Conservation (phyloP, 1,284 basidiomycete genomes). For the Trichosporon coremiiforme region DNA sequence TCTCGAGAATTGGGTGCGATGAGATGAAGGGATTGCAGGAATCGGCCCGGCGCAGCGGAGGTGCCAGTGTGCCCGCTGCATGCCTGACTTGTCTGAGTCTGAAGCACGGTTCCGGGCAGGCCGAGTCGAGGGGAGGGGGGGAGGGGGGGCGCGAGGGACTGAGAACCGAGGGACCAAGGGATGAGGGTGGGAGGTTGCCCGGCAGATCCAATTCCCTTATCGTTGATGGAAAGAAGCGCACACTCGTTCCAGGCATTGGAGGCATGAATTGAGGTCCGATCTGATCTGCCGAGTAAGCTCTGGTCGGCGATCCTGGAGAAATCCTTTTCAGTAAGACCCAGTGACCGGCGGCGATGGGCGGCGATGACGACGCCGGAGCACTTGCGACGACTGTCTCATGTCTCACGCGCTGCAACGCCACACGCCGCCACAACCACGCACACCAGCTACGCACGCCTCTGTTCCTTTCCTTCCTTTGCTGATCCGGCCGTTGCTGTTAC, state of each 20-base stretch:
- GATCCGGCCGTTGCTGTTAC: neutral
- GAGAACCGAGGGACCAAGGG: too few relatives aligned
- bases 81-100: neutral
- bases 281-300: conserved; percentile 10
- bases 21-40: neutral
- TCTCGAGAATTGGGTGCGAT: too few relatives aligned
- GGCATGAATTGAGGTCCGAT: neutral
- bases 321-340: neutral
- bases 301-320: neutral
- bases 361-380: neutral
- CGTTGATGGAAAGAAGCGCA: neutral
- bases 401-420: neutral
- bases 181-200: too few relatives aligned
- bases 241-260: too few relatives aligned
- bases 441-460: neutral
- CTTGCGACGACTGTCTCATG: conserved; percentile 13
- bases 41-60: neutral
- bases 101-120: neutral
- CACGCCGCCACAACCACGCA: neutral
- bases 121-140: too few relatives aligned
- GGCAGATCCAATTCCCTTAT: neutral
- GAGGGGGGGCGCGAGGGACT: too few relatives aligned
- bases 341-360: neutral
- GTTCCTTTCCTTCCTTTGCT: neutral
- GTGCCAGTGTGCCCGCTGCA: neutral